Evolutionary conservation across 2,329 filamentous ascomycete genomes (phyloP), one percentile per base, ranked within the genome.

Genomic region (Parastagonospora nodorum): DNA sequence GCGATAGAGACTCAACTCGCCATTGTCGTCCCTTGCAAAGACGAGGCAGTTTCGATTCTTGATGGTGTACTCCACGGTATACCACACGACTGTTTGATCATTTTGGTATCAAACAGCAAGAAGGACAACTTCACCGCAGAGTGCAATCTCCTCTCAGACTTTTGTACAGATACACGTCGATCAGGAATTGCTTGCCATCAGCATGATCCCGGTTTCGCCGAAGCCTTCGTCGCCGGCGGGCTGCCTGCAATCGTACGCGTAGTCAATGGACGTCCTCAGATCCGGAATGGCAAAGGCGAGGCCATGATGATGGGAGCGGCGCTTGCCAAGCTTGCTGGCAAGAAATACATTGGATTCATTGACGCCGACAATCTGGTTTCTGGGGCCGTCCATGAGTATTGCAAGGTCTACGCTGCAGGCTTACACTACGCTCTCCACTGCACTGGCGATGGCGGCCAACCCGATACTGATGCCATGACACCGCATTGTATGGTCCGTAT

Each of bases 331-430:
- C 51, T 59, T 5, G 42, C 37, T 4, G 27, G 16, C 2, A 54
- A 53, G 19, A 10, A 39, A 6, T 57, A 48, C 10, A 37, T 61
- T 1, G 58, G 55, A 5, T 61, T 61, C 14, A 50, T 61, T 24
- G 58, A 61, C n/a, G 56, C 55, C 9, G 55, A 61, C 32, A 61
- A 59, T n/a, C 48, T 49, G 9, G 48, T 59, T 2, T 33, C 58
- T 16, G 56, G 58, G 5, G 47, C 56, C 11, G 53, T 61, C 9
- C 50, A 51, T n/a, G 58, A 61, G 16, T 61, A 61, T 36, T 61
- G 58, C 37, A 59, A 59, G 40, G 51, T 53, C 4, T 61, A 47
- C 14, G 56, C 55, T n/a, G 55, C 58, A 38, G 55, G 55, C 1
- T 15, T 61, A 16, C 38, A 55, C 35, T 46, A 51, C 24, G 55